Percentiles rank a stretch among this genome's conserved stretches.
Evolutionary conservation across 306 rosid genomes (phyloP).

Genomic region (Psophocarpus tetragonolobus): DNA sequence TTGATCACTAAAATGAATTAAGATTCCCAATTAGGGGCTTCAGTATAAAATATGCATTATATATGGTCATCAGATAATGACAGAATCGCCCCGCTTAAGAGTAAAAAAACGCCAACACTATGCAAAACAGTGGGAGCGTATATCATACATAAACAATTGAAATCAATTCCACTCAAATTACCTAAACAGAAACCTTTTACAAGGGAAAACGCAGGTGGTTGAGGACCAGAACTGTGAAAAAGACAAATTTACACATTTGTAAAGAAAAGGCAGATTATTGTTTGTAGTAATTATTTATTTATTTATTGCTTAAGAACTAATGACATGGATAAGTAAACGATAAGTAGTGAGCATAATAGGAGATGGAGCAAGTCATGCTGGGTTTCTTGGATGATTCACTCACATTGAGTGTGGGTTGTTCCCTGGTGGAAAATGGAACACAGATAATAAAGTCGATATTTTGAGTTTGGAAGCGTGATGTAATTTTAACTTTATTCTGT

Average conservation of each 20-base stretch:
- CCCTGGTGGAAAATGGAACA: neutral
- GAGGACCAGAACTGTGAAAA: slow-evolving; percentile 43
- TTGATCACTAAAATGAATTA: slow-evolving; percentile 42
- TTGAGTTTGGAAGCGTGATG: neutral
- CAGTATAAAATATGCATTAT: neutral
- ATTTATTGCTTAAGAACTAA: neutral
- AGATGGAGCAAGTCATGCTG: neutral
- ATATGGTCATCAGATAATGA: slow-evolving; percentile 41
- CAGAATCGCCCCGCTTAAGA: slow-evolving; percentile 34
- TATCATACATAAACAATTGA: neutral
- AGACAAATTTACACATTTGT: neutral
- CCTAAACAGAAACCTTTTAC: neutral
- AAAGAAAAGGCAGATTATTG: neutral
- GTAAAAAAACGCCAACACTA: slow-evolving; percentile 32
- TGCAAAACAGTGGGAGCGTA: too few relatives aligned
- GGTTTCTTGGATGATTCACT: neutral
- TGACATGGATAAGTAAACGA: neutral
- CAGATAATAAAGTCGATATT: neutral
- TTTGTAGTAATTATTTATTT: neutral
- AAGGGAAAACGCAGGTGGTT: slow-evolving; percentile 6
- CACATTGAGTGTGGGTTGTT: slow-evolving; percentile 1
- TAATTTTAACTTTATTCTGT: neutral
- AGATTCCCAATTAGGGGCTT: slow-evolving; percentile 36
- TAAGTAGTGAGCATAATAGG: neutral
- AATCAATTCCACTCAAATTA: neutral